Evolutionary conservation across 2,329 filamentous ascomycete species (phyloP).

Genomic region (Thermochaetoides dissita): DNA sequence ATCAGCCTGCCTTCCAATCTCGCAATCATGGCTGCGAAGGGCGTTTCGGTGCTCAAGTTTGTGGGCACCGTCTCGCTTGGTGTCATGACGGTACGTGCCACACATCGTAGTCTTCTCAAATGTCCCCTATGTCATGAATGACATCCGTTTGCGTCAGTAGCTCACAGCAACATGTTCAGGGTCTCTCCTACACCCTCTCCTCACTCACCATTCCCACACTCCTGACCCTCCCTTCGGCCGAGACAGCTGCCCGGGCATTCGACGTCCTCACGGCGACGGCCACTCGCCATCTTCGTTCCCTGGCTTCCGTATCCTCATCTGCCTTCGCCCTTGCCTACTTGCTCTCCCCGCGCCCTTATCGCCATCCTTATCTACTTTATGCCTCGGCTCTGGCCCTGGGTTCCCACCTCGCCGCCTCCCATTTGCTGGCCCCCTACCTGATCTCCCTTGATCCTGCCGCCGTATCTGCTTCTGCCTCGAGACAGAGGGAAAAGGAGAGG

Average conservation of each 20-base stretch:
- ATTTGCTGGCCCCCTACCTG: slow-evolving; percentile 32
- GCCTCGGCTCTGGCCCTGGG: slow-evolving; percentile 56
- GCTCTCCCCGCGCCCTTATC: slow-evolving; percentile 57
- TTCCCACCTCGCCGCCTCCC: slow-evolving; percentile 40
- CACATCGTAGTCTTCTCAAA: slow-evolving; percentile 1
- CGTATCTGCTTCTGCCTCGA: slow-evolving; percentile 12
- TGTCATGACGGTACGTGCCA: slow-evolving; percentile 60
- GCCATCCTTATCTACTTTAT: slow-evolving; percentile 86
- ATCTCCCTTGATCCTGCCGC: slow-evolving; percentile 15
- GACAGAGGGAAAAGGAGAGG: slow-evolving; percentile 3
- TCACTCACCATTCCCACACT: slow-evolving; percentile 67
- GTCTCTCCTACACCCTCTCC: slow-evolving; percentile 74
- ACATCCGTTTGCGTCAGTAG: too few relatives aligned
- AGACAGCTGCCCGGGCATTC: slow-evolving; percentile 56
- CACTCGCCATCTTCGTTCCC: slow-evolving; percentile 49
- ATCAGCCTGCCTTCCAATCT: background rate
- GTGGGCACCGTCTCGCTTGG: slow-evolving; percentile 83
- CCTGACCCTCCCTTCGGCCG: slow-evolving; percentile 64
- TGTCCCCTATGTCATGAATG: too few relatives aligned
- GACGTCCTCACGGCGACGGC: slow-evolving; percentile 50
- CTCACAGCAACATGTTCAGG: slow-evolving; percentile 35
- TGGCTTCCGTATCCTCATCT: slow-evolving; percentile 54
- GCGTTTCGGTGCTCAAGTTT: slow-evolving; percentile 74
- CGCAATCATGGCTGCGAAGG: slow-evolving; percentile 48
- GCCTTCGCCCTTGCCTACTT: slow-evolving; percentile 66